Conservation (phyloP, 345 rosid species). For the Murraya paniculata region DNA sequence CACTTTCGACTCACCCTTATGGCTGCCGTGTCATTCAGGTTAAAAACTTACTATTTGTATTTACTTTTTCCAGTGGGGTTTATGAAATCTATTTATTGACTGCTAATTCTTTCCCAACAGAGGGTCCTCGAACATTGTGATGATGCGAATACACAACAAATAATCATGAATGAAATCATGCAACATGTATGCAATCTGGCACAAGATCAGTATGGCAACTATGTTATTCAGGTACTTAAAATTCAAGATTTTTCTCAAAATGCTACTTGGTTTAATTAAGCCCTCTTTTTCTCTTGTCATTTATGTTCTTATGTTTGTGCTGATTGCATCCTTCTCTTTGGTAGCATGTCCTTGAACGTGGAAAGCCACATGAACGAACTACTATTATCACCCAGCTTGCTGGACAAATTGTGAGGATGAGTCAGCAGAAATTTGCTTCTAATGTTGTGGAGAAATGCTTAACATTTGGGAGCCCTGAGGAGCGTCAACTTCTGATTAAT, state of each 20-base stretch:
- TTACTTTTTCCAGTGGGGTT: neutral
- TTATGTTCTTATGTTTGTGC: neutral
- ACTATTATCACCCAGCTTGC: slow-evolving; percentile 75
- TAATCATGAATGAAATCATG: slow-evolving; percentile 88
- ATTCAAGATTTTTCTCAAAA: neutral
- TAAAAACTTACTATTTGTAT: slow-evolving; percentile 1
- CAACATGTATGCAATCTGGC: slow-evolving; percentile 67
- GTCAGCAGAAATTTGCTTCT: slow-evolving; percentile 98
- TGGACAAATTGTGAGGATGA: slow-evolving; percentile 94
- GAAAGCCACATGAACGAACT: slow-evolving; percentile 75
- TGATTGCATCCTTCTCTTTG: slow-evolving; percentile 16
- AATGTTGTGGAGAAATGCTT: slow-evolving; percentile 95
- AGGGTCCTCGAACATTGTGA: slow-evolving; percentile 88
- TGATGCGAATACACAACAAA: slow-evolving; percentile 56
- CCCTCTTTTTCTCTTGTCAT: neutral
- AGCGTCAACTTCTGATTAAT: slow-evolving; percentile 75
- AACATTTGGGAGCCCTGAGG: slow-evolving; percentile 79
- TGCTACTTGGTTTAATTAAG: neutral
- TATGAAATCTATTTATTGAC: slow-evolving; percentile 11
- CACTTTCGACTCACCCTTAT: slow-evolving; percentile 92
- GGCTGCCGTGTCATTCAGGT: slow-evolving; percentile 99
- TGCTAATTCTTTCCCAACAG: slow-evolving; percentile 35
- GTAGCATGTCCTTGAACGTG: slow-evolving; percentile 90
- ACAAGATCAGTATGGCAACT: slow-evolving; percentile 95
- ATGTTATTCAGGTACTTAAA: slow-evolving; percentile 82